Base-by-base conservation (phyloP, 805 yeast genomes). In the Teunomyces tritomae region DNA sequence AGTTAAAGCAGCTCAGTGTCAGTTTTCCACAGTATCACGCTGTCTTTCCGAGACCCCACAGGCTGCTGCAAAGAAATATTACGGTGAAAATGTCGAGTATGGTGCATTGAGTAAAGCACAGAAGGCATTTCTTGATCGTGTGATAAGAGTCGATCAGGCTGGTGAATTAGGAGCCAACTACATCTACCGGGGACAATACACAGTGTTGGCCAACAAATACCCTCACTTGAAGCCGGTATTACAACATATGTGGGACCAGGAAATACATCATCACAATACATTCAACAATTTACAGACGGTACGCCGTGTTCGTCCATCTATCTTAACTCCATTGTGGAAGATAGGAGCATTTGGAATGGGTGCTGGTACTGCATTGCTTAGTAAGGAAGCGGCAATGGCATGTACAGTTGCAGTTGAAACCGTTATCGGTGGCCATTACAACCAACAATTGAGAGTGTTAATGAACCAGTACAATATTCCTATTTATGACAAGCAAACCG, bases 361-460 rank as follows among this genome's bases (percentile, higher is more conserved):
- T 3, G 81, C 82, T 1, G 86, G 84, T 1, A 94, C 98, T 0
- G 97, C 96, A 0, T 57, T 87, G 46, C 67, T 90, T 52, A 85
- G 97, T 13, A 89, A 89, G 60, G 97, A 92, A 63, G 97, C 96
- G 2, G 98, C 99, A 2, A 94, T 94, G 99, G 98, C 99, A 1
- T 94, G 99, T 64, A 94, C 99, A 0, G 98, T 91, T 50, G 98
- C 98, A 0, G 98, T 94, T 1, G 99, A 94, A 67, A 94, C 99
- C 0, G 98, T 94, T 5, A 94, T 94, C 64, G 99, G 99, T 1
- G 87, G 88, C 1, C 99, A 94, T 64, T 94, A 94, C 68, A 94
- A 94, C 63, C 84, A 83, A 51, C 99, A 94, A 65, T 72, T 94
- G 54, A 75, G 99, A 45, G 81, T 83, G 35, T 72, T 94, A 47